phyloP scores from a whole-genome alignment of 768 basidiomycete species.

The Termitomyces sp. region DNA sequence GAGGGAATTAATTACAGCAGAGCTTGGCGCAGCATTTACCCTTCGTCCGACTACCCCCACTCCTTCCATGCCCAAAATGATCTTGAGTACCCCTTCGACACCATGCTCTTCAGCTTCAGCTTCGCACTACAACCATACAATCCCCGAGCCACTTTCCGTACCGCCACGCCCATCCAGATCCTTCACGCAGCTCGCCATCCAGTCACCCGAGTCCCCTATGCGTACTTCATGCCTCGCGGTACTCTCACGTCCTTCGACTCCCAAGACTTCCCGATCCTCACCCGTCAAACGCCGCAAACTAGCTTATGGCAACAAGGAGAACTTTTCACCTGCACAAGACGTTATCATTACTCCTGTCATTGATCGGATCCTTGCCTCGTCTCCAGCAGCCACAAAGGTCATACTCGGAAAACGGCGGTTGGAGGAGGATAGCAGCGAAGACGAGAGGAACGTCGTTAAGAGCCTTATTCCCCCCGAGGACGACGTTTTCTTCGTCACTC shows the following conservation, averaged over 20 bases:
- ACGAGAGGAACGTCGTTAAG: constrained; percentile 22
- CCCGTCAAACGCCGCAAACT: constrained; percentile 35
- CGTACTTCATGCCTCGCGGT: constrained; percentile 10
- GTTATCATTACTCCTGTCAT: constrained; percentile 27
- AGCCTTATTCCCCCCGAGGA: constrained; percentile 5
- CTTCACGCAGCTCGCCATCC: constrained; percentile 4
- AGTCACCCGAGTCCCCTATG: constrained; percentile 17
- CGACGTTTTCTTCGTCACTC: constrained; percentile 11
- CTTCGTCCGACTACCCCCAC: constrained; percentile 7
- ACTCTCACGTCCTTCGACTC: constrained; percentile 23
- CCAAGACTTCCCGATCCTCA: constrained; percentile 20
- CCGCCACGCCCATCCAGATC: constrained; percentile 11
- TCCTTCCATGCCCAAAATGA: neutral
- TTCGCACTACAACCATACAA: neutral
- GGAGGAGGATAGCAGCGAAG: constrained; percentile 31
- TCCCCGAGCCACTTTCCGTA: neutral
- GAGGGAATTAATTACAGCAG: neutral
- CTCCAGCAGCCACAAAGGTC: constrained; percentile 19
- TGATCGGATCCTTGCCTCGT: constrained; percentile 38
- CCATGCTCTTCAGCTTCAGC: constrained; percentile 5
- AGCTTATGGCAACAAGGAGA: constrained; percentile 52
- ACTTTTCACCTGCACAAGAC: constrained; percentile 35
- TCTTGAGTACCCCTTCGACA: neutral
- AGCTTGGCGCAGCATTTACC: constrained; percentile 1
- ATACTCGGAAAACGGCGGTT: constrained; percentile 41